phyloP scores from a whole-genome alignment of 805 yeast species.

The Starmerella floricola region DNA sequence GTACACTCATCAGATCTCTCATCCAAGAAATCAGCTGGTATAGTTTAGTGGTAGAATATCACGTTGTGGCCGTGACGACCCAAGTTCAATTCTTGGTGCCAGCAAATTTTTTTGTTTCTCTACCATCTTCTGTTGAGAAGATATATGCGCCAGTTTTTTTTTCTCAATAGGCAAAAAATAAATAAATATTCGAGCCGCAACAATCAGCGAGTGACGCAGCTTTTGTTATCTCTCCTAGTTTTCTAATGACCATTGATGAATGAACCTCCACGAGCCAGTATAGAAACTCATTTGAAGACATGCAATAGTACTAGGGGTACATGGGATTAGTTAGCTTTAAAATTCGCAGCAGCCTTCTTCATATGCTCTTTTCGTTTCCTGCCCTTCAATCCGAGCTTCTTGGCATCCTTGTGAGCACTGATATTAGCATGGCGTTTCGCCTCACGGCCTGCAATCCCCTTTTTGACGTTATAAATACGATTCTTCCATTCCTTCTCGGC shows the following conservation, averaged over 20 bases:
- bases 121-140: not conserved
- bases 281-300: too few relatives aligned
- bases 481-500: constrained; percentile 89
- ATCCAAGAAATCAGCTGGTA: constrained; percentile 29
- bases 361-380: constrained; percentile 44
- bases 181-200: too few relatives aligned
- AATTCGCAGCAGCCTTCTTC: constrained; percentile 11
- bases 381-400: constrained; percentile 46
- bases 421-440: constrained; percentile 89
- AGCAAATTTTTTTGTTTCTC: constrained; percentile 35
- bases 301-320: too few relatives aligned
- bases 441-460: constrained; percentile 57
- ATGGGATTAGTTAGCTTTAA: too few relatives aligned
- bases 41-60: constrained; percentile 61
- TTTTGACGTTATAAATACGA: constrained; percentile 67
- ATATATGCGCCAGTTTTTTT: not conserved
- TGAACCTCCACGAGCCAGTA: too few relatives aligned
- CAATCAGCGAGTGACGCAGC: too few relatives aligned
- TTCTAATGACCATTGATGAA: too few relatives aligned
- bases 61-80: constrained; percentile 66
- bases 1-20: too few relatives aligned
- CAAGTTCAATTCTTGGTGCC: constrained; percentile 64
- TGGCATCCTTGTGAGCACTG: constrained; percentile 71
- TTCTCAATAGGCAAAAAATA: not conserved
- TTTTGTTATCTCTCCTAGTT: too few relatives aligned